Evolutionary conservation across 2,329 filamentous ascomycete genomes (phyloP), one percentile per base, ranked within the genome.

Genomic region (Trichoderma koningiopsis): DNA sequence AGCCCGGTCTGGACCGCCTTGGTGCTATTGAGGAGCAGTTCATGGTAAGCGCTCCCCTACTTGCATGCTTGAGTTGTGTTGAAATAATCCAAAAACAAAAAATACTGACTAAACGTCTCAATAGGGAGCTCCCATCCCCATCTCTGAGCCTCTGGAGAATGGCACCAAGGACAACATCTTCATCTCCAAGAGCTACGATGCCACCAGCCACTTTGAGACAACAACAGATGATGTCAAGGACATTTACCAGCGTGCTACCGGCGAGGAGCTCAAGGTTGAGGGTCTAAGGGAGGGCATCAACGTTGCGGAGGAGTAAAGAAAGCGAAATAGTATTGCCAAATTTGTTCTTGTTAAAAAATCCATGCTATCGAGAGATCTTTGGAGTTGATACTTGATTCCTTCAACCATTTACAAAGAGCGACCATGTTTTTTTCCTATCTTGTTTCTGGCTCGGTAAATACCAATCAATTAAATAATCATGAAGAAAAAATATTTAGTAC

Each of bases 131-230:
- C 93, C 96, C 22, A 97, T 97, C 74, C 94, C 96, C 65, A 87
- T 99, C 71, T 98, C 97, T 81, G 94, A 97, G 83, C 96, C 96
- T 27, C 80, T 95, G 60, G 92, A 93, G 77, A 88, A 91, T 77
- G 96, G 96, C 72, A 86, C 84, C 74, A 91, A 90, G 75, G 94
- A 97, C 85, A 94, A 94, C 82, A 91, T 99, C 81, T 99, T 94
- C 85, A 94, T 99, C 79, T 97, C 94, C 77, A 97, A 96, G 89
- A 97, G 93, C 85, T 99, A 99, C 83, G 96, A 99, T 78, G 93
- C 96, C 65, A 96, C 92, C 73, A 97, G 92, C 80, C 96, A 99
- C 86, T 99, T 99, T 77, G 96, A 99, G 88, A 97, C 93, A 43
- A 87, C 84, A 58, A 88, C 86, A 83, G 96, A 97, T 80, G 95